A percentile compares a stretch with the other conserved stretches of the same genome.
Evolutionary conservation across 177 flowering plant genomes (phyloP).

Genomic region (Vitis hybrid): DNA sequence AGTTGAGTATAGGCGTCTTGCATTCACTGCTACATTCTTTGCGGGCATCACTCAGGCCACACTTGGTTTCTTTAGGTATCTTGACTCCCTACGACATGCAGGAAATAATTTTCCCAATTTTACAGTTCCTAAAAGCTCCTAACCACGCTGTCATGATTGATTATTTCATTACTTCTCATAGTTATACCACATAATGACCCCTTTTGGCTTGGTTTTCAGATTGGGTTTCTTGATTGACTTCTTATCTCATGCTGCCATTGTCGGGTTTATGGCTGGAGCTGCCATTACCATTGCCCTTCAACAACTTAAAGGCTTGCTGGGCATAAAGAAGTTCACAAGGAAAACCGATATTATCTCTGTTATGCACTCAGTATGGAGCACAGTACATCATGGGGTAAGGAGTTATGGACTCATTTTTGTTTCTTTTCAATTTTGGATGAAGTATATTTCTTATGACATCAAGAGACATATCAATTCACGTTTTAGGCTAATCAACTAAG

Average conservation of each 20-base stretch:
- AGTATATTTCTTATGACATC: too few relatives aligned
- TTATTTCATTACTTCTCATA: background rate
- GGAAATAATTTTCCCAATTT: too few relatives aligned
- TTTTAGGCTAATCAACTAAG: background rate
- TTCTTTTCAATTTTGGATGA: background rate
- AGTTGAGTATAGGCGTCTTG: conserved; percentile 64
- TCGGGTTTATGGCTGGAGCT: conserved; percentile 98
- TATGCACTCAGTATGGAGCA: conserved; percentile 56
- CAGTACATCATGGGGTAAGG: conserved; percentile 79
- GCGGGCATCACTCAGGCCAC: conserved; percentile 86
- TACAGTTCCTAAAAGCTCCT: too few relatives aligned
- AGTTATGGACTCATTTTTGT: too few relatives aligned
- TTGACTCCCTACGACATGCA: too few relatives aligned
- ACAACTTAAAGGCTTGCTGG: conserved; percentile 94
- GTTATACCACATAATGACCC: too few relatives aligned
- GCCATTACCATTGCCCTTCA: conserved; percentile 95
- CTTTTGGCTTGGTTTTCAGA: conserved; percentile 31
- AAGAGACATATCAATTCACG: too few relatives aligned
- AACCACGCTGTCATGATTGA: background rate
- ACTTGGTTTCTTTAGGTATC: conserved; percentile 85
- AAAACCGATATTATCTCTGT: conserved; percentile 79
- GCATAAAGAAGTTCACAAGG: conserved; percentile 70
- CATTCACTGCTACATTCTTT: conserved; percentile 93
- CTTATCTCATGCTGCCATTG: conserved; percentile 93
- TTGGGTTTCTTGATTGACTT: conserved; percentile 94